These are phyloP conservation scores for Suillus plorans DNA, from an alignment of 768 basidiomycete species.

Conservation along the genomic window DNA sequence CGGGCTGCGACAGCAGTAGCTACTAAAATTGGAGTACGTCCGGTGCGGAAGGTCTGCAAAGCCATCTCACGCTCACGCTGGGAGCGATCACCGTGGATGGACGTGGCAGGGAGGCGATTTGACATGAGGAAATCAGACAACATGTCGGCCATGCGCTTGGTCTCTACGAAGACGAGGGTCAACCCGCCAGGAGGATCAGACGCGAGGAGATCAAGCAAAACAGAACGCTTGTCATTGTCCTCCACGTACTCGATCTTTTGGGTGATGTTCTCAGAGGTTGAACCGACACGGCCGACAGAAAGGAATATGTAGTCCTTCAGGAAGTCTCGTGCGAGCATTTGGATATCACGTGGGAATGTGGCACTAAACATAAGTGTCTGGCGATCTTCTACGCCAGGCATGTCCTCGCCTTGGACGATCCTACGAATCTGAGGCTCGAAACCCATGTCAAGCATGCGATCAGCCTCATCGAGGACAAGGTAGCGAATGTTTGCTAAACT, in stretches of 20 bases:
- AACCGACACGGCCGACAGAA: conserved; percentile 96
- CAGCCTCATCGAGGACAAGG: conserved; percentile 98
- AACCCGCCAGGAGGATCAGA: conserved; percentile 72
- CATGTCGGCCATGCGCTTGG: conserved; percentile 99
- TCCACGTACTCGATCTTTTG: conserved; percentile 99
- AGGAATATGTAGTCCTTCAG: conserved; percentile 99
- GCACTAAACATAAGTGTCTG: conserved; percentile 99
- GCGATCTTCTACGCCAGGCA: conserved; percentile 89
- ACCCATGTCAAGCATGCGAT: conserved; percentile 99
- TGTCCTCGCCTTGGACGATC: conserved; percentile 97
- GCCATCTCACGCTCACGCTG: conserved; percentile 98
- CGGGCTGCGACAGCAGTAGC: conserved; percentile 99
- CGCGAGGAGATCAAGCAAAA: conserved; percentile 89
- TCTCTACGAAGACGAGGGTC: conserved; percentile 97
- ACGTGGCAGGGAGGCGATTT: conserved; percentile 85
- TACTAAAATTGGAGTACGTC: conserved; percentile 93
- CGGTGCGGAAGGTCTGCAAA: conserved; percentile 91
- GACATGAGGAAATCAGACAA: conserved; percentile 92
- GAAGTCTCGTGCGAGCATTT: conserved; percentile 94
- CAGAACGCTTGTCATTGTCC: conserved; percentile 94
- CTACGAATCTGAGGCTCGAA: conserved; percentile 99
- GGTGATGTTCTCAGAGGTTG: conserved; percentile 99
- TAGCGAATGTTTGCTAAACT: conserved; percentile 95
- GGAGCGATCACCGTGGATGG: conserved; percentile 96
- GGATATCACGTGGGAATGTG: conserved; percentile 98